Evolutionary conservation across 805 yeast species (phyloP), one percentile per base, ranked within the genome.

Genomic region (Ogataea naganishii): DNA sequence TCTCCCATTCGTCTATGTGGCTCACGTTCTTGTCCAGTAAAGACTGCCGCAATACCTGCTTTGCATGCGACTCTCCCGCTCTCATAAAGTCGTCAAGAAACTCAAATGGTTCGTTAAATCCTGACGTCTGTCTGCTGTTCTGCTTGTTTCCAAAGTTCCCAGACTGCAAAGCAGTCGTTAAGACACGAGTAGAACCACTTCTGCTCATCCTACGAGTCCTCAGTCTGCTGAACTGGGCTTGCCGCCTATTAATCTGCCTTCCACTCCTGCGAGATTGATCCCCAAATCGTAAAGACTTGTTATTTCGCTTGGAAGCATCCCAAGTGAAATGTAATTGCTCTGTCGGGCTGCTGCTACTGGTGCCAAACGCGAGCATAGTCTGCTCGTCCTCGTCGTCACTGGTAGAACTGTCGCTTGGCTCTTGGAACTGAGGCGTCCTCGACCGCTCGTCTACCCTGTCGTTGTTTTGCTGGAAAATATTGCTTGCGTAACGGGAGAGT

Each of bases 11-110:
- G 1, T 60, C 66, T 7, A 57, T 51, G 25, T 68, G 53, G 4
- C 56, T 56, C 4, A 81, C 58, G 4, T 62, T 67, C 39, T 80
- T 77, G 44, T 80, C 89, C 4, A 58, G 57, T 24, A 84, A 57
- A 10, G 75, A 66, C 48, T 83, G 94, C 6, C 46, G 51, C 10
- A 82, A 46, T 8, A 82, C 48, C 3, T 60, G 57, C n/a, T 62
- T 58, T 23, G 80, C 60, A 35, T 72, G 77, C 10, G 44, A 52
- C 20, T 60, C 57, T 23, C 58, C 55, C 6, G 55, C 54, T 22
- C 55, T 43, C 20, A 52, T 37, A 27, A 53, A 53, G 26, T 53
- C 58, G 32, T 52, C 58, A 29, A 47, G 30, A 27, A 53, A 53
- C 32, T 53, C 56, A 23, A 51, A 46, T 18, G 42, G 46, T 16